Evolutionary conservation across 768 basidiomycete genomes (phyloP).

Genomic region (Tulasnella calospora): DNA sequence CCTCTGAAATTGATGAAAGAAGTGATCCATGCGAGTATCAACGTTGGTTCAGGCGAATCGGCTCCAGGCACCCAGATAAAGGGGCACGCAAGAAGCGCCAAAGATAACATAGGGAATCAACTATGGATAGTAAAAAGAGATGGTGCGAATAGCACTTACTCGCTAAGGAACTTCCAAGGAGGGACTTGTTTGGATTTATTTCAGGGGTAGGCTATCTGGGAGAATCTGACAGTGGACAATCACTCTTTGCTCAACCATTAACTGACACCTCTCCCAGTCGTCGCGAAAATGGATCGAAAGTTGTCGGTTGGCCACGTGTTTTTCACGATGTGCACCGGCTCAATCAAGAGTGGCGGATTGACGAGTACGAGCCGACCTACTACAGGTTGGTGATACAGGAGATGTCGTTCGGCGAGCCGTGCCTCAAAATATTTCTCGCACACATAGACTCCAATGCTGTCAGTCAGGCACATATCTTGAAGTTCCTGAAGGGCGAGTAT

Average conservation of each 20-base stretch:
- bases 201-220: background rate
- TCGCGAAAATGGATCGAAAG: background rate
- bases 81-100: background rate
- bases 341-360: background rate
- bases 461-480: no score
- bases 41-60: background rate
- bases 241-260: background rate
- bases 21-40: no score
- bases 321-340: background rate
- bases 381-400: background rate
- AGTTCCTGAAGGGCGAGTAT: no score
- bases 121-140: background rate
- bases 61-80: background rate
- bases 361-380: background rate
- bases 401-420: no score
- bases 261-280: background rate
- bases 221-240: background rate
- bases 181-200: background rate
- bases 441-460: no score
- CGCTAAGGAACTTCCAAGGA: background rate
- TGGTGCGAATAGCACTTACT: background rate
- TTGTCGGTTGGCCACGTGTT: background rate
- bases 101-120: background rate
- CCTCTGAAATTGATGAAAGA: no score
- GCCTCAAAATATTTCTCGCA: no score